Conservation (phyloP, 257 asterid species). For the Capsicum rhomboideum region DNA sequence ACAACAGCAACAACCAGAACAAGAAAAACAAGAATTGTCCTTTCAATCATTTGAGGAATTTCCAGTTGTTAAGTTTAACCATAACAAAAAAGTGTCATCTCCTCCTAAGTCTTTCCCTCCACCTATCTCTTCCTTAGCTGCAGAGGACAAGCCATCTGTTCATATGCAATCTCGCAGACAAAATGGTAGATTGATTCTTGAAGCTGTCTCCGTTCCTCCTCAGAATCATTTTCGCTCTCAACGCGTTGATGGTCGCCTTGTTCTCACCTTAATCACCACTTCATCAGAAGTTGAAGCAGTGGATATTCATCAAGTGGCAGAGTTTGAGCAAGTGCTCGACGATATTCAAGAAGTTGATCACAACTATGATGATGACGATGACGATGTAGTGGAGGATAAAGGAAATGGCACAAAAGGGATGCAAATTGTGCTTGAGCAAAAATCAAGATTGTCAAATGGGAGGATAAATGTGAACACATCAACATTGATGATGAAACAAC, state of each 20-base stretch:
- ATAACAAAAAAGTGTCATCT: conserved; percentile 13
- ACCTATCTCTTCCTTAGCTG: conserved; percentile 55
- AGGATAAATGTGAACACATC: neutral
- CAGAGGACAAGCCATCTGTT: conserved; percentile 32
- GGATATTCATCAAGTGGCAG: conserved; percentile 7
- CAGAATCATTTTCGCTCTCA: conserved; percentile 46
- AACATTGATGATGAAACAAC: conserved; percentile 1
- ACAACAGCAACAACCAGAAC: neutral
- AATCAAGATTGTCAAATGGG: conserved; percentile 4
- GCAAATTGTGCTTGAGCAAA: conserved; percentile 1
- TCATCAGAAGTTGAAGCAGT: neutral
- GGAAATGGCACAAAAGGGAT: neutral
- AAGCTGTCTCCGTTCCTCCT: conserved; percentile 63
- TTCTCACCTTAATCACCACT: conserved; percentile 31
- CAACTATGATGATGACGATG: neutral
- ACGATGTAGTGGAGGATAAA: neutral
- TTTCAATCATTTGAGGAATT: conserved; percentile 17
- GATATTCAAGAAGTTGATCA: conserved; percentile 17
- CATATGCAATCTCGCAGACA: conserved; percentile 55
- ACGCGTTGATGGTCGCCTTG: conserved; percentile 64
- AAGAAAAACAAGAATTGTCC: neutral
- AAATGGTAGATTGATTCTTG: conserved; percentile 66
- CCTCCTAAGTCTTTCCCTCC: conserved; percentile 66
- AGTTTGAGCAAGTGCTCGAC: conserved; percentile 8
- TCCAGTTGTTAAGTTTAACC: conserved; percentile 27